Percentiles rank a stretch among this genome's conserved stretches.
Evolutionary conservation across 2,329 filamentous ascomycete species (phyloP).

Genomic region (Sphaerulina populicola): DNA sequence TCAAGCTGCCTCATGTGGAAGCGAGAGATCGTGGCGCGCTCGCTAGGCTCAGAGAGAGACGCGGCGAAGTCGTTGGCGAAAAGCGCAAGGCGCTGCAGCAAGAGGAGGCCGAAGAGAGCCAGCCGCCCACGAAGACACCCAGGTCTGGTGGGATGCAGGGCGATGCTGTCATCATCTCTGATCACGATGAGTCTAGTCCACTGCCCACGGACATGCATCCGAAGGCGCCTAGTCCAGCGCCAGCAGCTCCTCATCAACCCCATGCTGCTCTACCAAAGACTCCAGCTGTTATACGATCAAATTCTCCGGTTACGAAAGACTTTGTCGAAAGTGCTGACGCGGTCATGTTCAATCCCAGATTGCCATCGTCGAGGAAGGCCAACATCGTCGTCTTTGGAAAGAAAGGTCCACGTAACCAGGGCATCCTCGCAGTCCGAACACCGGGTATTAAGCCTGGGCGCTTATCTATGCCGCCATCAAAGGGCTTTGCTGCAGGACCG

Average conservation of each 20-base stretch:
- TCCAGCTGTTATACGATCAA: slow-evolving; percentile 6
- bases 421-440: slow-evolving; percentile 9
- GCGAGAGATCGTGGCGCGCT: not conserved
- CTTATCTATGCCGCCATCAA: slow-evolving; percentile 4
- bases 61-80: not conserved
- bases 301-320: slow-evolving; percentile 10
- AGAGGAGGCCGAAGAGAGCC: not conserved
- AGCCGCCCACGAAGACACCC: not conserved
- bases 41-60: not conserved
- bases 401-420: slow-evolving; percentile 30
- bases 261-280: not conserved
- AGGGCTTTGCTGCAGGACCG: not conserved
- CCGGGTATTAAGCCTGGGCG: not conserved
- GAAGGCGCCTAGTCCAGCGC: not conserved
- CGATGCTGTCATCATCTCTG: slow-evolving; percentile 3
- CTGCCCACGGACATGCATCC: not conserved
- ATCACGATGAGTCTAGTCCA: slow-evolving; percentile 4
- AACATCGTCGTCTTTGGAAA: slow-evolving; percentile 26
- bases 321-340: slow-evolving; percentile 11
- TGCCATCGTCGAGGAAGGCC: slow-evolving; percentile 18
- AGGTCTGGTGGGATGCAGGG: not conserved
- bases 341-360: not conserved
- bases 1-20: not conserved
- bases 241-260: not conserved
- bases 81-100: not conserved